Evolutionary conservation across 192 early-diverging fungal species (phyloP), one percentile per base, ranked within the genome.

Genomic region (Linnemannia elongata): DNA sequence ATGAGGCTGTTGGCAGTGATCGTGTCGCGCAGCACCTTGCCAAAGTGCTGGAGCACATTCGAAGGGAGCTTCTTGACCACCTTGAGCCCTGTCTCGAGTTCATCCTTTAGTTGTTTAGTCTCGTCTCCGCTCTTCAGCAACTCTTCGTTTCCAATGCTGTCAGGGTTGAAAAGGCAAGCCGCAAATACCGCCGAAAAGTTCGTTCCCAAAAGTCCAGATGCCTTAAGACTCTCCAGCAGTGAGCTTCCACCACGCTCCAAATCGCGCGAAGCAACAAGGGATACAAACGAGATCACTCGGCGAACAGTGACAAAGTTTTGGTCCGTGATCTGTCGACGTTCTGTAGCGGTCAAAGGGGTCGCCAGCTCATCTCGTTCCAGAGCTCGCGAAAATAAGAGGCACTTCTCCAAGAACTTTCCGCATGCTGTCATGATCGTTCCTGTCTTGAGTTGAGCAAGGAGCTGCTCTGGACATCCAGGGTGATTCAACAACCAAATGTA

Each of bases 111-210:
- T 22, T 30, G 72, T 35, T 36, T 74, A 4, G 45, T 60, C 42
- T 88, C 81, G 24, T 78, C 60, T 20, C 68, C 76, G 22, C 82
- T 75, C 74, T 80, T 87, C 33, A 82, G 45, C 1, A 87, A 70
- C 36, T 85, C 75, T 18, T 88, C 80, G 10, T 82, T 85, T 80
- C 83, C 89, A 6, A 90, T 85, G 36, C 60, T 82, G 38, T 88
- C 83, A 3, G 92, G 91, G 39, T 82, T 79, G 70, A 94, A 91
- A 3, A 94, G 75, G 36, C 85, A 91, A 24, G 57, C 38, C 1
- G 89, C 92, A n/a, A 92, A 79, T 15, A 91, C 69, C 4, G 57
- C 42, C 30, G 83, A 93, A 70, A 94, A 91, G 13, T 69, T 38
- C 0, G 86, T 52, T 41, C 79, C 88, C 77, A 88, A 73, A 55